Conservation (phyloP, 2,329 filamentous ascomycete species). For the Penicillium decumbens region DNA sequence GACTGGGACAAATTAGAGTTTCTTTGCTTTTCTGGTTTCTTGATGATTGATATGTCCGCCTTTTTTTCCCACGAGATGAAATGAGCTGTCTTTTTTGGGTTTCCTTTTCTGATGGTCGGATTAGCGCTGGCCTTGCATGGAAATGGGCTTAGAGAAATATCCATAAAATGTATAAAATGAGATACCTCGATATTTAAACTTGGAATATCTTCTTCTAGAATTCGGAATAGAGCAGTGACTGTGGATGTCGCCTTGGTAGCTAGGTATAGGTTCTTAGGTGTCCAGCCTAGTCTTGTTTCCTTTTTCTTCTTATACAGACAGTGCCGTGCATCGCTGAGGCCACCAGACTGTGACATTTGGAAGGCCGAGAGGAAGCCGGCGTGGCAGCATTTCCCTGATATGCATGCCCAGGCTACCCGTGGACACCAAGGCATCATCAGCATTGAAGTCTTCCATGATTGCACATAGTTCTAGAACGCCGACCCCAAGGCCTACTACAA, state of each 20-base stretch:
- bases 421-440: too few relatives aligned
- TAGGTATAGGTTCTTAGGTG: too few relatives aligned
- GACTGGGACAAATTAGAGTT: conserved; percentile 8
- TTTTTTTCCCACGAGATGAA: conserved; percentile 4
- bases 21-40: conserved; percentile 17
- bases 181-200: conserved; percentile 15
- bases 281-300: too few relatives aligned
- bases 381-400: too few relatives aligned
- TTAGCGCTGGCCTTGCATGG: conserved; percentile 32
- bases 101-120: conserved; percentile 30
- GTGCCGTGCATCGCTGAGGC: too few relatives aligned
- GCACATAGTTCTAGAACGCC: too few relatives aligned
- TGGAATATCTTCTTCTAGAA: not conserved
- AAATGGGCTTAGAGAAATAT: conserved; percentile 21
- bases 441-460: too few relatives aligned
- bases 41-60: conserved; percentile 25
- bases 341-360: too few relatives aligned
- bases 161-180: conserved; percentile 22
- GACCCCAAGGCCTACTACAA: not conserved
- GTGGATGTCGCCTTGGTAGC: too few relatives aligned
- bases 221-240: not conserved
- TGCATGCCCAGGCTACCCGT: too few relatives aligned
- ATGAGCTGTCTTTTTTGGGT: conserved; percentile 21
- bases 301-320: too few relatives aligned
- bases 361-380: too few relatives aligned